Conservation (phyloP, 306 rosid species). For the Casuarina equisetifolia region DNA sequence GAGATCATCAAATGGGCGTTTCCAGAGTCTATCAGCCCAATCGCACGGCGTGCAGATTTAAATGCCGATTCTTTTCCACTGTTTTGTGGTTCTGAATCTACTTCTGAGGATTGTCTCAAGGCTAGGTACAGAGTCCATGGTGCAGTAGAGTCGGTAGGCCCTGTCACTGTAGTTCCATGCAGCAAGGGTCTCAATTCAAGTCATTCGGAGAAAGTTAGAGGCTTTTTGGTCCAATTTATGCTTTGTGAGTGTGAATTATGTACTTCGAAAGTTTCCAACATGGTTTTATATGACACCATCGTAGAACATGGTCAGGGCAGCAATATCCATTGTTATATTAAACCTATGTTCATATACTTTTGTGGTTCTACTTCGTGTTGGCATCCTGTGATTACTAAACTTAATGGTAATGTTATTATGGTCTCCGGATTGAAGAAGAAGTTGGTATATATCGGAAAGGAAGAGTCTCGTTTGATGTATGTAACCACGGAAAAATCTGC, state of each 20-base stretch:
- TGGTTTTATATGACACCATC: conserved; percentile 26
- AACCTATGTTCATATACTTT: conserved; percentile 54
- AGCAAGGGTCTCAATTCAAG: conserved; percentile 19
- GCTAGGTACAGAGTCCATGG: conserved; percentile 50
- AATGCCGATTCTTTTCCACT: conserved; percentile 30
- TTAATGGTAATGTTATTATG: conserved; percentile 42
- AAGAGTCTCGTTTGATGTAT: conserved; percentile 65
- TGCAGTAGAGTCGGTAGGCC: conserved; percentile 53
- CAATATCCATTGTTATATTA: conserved; percentile 49
- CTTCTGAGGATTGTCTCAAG: conserved; percentile 12
- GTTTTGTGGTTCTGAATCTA: conserved; percentile 15
- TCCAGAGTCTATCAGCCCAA: conserved; percentile 25
- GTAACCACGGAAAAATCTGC: conserved; percentile 54
- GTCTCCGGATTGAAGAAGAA: conserved; percentile 70
- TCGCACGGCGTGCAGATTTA: conserved; percentile 5
- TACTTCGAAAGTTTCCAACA: conserved; percentile 31
- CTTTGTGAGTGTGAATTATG: conserved; percentile 66
- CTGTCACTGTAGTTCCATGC: conserved; percentile 52
- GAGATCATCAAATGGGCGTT: conserved; percentile 79
- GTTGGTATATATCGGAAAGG: conserved; percentile 48
- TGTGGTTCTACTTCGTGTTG: conserved; percentile 60
- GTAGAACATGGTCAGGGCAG: conserved; percentile 18
- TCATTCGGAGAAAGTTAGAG: conserved; percentile 35
- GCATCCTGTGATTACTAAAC: conserved; percentile 68
- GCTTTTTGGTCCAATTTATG: conserved; percentile 57